A percentile compares a stretch with the other conserved stretches of the same genome.
These are phyloP conservation scores for Saksenaea vasiformis DNA, from an alignment of 371 early-diverging fungal species.

Conservation along the genomic window DNA sequence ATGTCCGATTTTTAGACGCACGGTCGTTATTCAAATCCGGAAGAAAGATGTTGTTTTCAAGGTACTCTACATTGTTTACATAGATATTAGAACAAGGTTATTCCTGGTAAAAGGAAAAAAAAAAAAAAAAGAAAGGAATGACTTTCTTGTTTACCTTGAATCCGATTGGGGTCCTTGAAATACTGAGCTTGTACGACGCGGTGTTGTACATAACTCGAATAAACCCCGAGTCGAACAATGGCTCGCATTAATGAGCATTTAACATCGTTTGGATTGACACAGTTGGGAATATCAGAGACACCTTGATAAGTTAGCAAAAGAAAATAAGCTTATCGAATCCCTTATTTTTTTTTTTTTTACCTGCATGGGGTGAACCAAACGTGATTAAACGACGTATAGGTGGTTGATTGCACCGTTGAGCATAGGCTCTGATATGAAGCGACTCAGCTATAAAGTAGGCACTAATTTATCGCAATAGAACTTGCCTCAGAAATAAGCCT, in stretches of 20 bases:
- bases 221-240: constrained; percentile 72
- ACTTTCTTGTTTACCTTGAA: constrained; percentile 43
- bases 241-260: constrained; percentile 70
- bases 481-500: constrained; percentile 60
- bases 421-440: constrained; percentile 60
- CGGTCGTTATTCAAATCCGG: constrained; percentile 88
- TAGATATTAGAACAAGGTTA: neutral
- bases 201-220: constrained; percentile 77
- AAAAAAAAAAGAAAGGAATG: neutral
- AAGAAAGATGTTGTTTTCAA: constrained; percentile 76
- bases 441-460: neutral
- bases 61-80: constrained; percentile 52
- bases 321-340: neutral
- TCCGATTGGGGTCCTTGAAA: constrained; percentile 69
- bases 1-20: constrained; percentile 49
- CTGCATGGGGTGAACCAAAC: constrained; percentile 85
- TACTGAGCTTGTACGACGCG: constrained; percentile 93
- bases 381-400: constrained; percentile 80
- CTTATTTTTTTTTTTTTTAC: constrained; percentile 22
- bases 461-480: neutral
- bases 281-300: constrained; percentile 73
- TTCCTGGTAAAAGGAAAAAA: neutral
- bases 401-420: constrained; percentile 80
- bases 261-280: constrained; percentile 53
- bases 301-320: constrained; percentile 3